Evolutionary conservation across 805 yeast species (phyloP), one percentile per base, ranked within the genome.

Genomic region (Teunomyces tritomae): DNA sequence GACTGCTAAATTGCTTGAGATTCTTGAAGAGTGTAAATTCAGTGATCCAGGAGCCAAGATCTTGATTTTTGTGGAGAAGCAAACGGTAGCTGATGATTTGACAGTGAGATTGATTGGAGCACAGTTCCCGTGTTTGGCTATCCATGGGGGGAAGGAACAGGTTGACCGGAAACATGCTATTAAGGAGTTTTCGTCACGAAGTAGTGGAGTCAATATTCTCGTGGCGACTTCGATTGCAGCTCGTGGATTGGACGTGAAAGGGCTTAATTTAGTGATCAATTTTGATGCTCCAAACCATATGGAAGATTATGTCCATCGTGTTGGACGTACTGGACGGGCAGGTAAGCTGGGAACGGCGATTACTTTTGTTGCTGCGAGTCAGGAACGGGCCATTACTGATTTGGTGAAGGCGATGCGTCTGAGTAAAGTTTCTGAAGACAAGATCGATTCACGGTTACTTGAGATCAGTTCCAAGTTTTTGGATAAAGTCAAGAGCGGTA

Each of bases 141-240:
- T 94, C 5, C 99, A 94, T 66, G 99, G 98, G 0, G 98, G 97
- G 1, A 86, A 89, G 57, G 91, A 88, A 41, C 95, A 91, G 58
- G 70, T 78, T 28, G 97, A 92, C 60, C 73, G 99, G 46, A 86
- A 85, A 40, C 68, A 78, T 17, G 89, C 91, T 2, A 78, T 94
- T 34, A 71, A 76, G 10, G 88, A 82, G 44, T 94, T 92, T 64
- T 64, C 74, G 1, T 52, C 56, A 3, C 77, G 79, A 48, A 70
- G 63, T 5, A 85, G 89, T 10, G 73, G 74, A 0, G 68, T 82
- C 3, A 79, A 82, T 47, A 80, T 90, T 1, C 69, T 94, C 43
- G 80, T 94, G 26, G 96, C 97, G 6, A 94, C 99, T 0, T 94
- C 96, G 2, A 87, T 94, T 24, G 89, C 97, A 2, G 96, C 99